Evolutionary conservation across 495 filamentous ascomycete genomes (phyloP).

Genomic region (Aspergillus mulundensis): DNA sequence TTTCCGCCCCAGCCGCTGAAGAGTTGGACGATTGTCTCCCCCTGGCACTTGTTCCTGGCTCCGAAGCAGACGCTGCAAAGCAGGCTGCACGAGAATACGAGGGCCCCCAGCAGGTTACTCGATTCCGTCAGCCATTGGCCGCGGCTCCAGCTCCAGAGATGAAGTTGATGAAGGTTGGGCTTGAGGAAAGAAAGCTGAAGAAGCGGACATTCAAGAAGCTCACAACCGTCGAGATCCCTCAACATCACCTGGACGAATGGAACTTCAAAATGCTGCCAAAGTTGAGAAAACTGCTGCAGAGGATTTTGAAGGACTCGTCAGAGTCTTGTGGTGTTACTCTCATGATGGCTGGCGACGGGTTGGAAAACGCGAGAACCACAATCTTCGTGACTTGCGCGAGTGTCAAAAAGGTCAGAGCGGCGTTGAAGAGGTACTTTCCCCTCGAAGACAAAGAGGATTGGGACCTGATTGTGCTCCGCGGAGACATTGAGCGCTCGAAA

Average conservation of each 20-base stretch:
- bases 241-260: conserved; percentile 65
- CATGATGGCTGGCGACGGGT: conserved; percentile 67
- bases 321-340: conserved; percentile 73
- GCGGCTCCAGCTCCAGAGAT: conserved; percentile 23
- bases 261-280: conserved; percentile 67
- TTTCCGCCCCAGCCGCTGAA: conserved; percentile 38
- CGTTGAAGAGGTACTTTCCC: conserved; percentile 66
- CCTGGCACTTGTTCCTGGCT: conserved; percentile 39
- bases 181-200: conserved; percentile 32
- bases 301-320: conserved; percentile 52
- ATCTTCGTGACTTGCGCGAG: conserved; percentile 73
- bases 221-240: conserved; percentile 48
- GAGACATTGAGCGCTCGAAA: conserved; percentile 67
- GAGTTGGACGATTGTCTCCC: conserved; percentile 46
- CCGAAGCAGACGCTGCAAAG: conserved; percentile 28
- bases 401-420: conserved; percentile 64
- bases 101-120: conserved; percentile 15
- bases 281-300: conserved; percentile 63
- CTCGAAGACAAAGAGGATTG: conserved; percentile 59
- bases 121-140: conserved; percentile 22
- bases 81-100: conserved; percentile 21
- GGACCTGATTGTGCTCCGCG: conserved; percentile 59
- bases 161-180: conserved; percentile 21
- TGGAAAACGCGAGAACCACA: conserved; percentile 63
- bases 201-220: conserved; percentile 45